These are phyloP conservation scores for Russula emetica DNA, from an alignment of 768 basidiomycete genomes.

Conservation along the genomic window DNA sequence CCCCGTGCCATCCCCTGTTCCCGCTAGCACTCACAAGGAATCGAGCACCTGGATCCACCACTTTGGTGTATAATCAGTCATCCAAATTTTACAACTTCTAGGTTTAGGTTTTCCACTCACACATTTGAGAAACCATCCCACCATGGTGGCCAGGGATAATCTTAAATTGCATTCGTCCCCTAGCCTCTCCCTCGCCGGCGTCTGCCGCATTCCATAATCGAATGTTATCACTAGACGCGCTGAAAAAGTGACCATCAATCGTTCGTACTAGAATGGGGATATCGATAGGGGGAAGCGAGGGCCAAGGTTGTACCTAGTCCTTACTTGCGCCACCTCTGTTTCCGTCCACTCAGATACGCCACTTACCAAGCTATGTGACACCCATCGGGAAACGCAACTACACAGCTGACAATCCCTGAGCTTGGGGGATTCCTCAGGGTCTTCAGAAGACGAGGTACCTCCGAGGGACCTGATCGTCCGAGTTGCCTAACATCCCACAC, in stretches of 20 bases:
- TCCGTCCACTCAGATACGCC: neutral
- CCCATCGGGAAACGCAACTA: constrained; percentile 89
- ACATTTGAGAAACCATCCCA: constrained; percentile 87
- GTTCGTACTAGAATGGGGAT: constrained; percentile 2
- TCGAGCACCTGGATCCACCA: constrained; percentile 76
- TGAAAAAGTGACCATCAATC: constrained; percentile 34
- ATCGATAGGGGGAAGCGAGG: constrained; percentile 5
- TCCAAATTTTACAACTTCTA: constrained; percentile 28
- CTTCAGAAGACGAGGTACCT: constrained; percentile 73
- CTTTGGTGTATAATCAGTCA: constrained; percentile 39
- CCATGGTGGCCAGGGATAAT: constrained; percentile 96
- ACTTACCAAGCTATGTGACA: constrained; percentile 85
- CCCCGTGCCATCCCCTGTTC: constrained; percentile 91
- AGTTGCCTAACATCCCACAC: constrained; percentile 91
- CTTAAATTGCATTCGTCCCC: constrained; percentile 78
- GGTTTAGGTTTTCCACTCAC: constrained; percentile 58
- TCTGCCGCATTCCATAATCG: constrained; percentile 90
- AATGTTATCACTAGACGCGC: constrained; percentile 90
- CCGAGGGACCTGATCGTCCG: constrained; percentile 55
- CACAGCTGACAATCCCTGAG: constrained; percentile 88
- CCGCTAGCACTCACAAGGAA: constrained; percentile 92
- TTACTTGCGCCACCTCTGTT: constrained; percentile 2
- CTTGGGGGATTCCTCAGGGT: constrained; percentile 82
- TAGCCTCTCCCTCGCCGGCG: constrained; percentile 61
- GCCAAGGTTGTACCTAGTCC: constrained; percentile 10